These are phyloP conservation scores for Coemansia sp. DNA, from an alignment of 192 early-diverging fungal genomes.

Conservation along the genomic window DNA sequence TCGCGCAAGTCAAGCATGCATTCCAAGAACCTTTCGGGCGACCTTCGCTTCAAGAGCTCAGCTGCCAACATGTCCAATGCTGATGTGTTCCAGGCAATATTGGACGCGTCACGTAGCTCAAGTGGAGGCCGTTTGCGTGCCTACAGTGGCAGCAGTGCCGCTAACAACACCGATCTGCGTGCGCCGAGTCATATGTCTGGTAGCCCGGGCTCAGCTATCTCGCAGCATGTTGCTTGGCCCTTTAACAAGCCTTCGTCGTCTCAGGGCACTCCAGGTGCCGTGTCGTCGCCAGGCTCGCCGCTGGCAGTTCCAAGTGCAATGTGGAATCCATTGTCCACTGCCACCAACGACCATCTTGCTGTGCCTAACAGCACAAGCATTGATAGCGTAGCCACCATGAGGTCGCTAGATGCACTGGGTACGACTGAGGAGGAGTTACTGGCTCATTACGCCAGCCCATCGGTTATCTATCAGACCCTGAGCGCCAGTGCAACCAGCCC, in stretches of 20 bases:
- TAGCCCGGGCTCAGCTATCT: conserved; percentile 26
- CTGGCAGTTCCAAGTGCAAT: not conserved
- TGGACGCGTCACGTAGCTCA: conserved; percentile 10
- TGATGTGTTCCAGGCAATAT: conserved; percentile 37
- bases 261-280: not conserved
- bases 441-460: conserved; percentile 38
- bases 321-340: conserved; percentile 1
- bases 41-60: conserved; percentile 35
- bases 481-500: conserved; percentile 11
- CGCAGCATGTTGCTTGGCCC: conserved; percentile 44
- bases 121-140: conserved; percentile 8
- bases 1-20: conserved; percentile 41
- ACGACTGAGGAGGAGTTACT: conserved; percentile 37
- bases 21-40: conserved; percentile 31
- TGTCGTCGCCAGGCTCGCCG: conserved; percentile 6
- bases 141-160: conserved; percentile 12
- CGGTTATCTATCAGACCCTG: conserved; percentile 44
- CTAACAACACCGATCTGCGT: not conserved
- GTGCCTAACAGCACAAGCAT: conserved; percentile 8
- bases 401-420: conserved; percentile 11
- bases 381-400: not conserved
- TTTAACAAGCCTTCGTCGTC: conserved; percentile 36
- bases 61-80: conserved; percentile 15
- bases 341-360: not conserved
- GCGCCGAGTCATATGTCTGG: conserved; percentile 27